Percentiles rank a stretch among this genome's conserved stretches.
These are phyloP conservation scores for Thymus mandschuricus DNA, from an alignment of 257 asterid genomes.

Conservation along the genomic window DNA sequence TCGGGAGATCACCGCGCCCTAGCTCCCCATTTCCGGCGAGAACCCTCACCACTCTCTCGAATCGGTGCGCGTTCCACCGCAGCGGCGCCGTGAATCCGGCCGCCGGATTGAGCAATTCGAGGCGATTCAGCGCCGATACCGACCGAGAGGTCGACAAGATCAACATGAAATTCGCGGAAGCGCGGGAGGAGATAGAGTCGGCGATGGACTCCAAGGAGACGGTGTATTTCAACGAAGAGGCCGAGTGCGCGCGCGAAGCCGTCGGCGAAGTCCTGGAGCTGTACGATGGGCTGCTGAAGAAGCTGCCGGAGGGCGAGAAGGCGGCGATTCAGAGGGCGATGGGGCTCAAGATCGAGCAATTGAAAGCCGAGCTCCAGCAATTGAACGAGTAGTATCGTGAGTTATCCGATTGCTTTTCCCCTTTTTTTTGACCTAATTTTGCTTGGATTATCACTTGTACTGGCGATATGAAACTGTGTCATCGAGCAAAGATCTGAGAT, in stretches of 20 bases:
- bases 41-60: conserved; percentile 31
- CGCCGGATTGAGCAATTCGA: conserved; percentile 35
- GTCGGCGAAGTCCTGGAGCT: conserved; percentile 70
- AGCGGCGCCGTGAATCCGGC: conserved; percentile 37
- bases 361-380: conserved; percentile 90
- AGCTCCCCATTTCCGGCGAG: conserved; percentile 34
- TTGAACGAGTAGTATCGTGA: conserved; percentile 64
- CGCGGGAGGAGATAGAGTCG: conserved; percentile 95
- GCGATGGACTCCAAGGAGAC: conserved; percentile 98
- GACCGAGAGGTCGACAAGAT: conserved; percentile 77
- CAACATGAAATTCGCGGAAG: conserved; percentile 95
- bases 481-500: conserved; percentile 15
- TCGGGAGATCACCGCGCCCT: conserved; percentile 37
- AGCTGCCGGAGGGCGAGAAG: conserved; percentile 63
- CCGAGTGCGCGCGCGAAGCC: conserved; percentile 92
- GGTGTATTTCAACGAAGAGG: conserved; percentile 91
- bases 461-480: conserved; percentile 8
- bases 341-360: conserved; percentile 97
- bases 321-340: conserved; percentile 78
- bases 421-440: not conserved
- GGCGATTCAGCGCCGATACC: conserved; percentile 61
- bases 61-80: conserved; percentile 18
- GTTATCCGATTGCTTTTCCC: conserved; percentile 2
- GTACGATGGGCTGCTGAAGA: conserved; percentile 64
- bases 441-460: not conserved